Conservation (phyloP, 177 flowering plant species). For the Vitis hybrid region DNA sequence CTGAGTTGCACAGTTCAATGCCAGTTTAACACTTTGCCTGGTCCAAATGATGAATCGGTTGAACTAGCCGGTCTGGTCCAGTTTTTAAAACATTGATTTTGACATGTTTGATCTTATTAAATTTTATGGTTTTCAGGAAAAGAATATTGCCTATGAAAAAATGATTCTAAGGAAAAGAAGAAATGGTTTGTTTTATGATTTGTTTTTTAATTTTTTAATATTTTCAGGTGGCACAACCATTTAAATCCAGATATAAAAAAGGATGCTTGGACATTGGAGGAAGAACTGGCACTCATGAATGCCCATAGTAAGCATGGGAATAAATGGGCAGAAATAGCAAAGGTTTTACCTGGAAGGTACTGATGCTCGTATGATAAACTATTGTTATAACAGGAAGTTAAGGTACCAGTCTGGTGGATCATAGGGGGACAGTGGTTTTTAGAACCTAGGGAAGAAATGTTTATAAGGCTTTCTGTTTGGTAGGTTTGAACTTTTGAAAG, state of each 20-base stretch:
- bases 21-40: no score
- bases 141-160: no score
- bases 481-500: no score
- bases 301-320: slow-evolving; percentile 82
- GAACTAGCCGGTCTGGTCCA: no score
- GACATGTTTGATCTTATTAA: neutral
- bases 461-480: no score
- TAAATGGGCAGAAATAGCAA: slow-evolving; percentile 99
- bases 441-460: no score
- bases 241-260: slow-evolving; percentile 86
- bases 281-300: slow-evolving; percentile 77
- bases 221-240: slow-evolving; percentile 98
- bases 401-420: no score
- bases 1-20: no score
- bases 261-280: slow-evolving; percentile 97
- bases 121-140: no score
- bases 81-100: neutral
- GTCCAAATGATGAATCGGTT: no score
- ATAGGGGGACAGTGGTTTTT: no score
- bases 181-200: neutral
- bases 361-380: neutral
- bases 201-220: slow-evolving; percentile 2
- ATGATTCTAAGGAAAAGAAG: neutral
- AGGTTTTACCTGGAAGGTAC: slow-evolving; percentile 95
- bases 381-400: no score